Evolutionary conservation across 148 eudicot genomes (phyloP).

Genomic region (Euryodendron excelsum): DNA sequence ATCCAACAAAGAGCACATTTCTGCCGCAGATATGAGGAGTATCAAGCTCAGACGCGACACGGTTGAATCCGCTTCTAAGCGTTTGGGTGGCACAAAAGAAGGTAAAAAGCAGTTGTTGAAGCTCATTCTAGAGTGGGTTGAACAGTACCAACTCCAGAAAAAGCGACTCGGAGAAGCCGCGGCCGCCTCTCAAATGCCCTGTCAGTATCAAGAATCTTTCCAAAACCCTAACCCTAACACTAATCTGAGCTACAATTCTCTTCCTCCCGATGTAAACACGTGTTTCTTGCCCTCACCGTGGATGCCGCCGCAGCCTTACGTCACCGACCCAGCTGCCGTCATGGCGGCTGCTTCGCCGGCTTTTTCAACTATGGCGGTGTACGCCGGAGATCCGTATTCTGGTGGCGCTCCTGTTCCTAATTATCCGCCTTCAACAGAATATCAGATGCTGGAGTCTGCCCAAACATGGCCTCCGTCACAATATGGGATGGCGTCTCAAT

Average conservation of each 20-base stretch:
- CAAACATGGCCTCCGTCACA: conserved; percentile 29
- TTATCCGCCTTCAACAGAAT: conserved; percentile 19
- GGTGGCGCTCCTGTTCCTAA: conserved; percentile 11
- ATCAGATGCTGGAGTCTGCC: conserved; percentile 22
- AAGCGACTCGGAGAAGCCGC: too few species aligned
- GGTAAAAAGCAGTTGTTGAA: conserved; percentile 75
- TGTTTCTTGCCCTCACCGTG: conserved; percentile 32
- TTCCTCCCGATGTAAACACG: conserved; percentile 17
- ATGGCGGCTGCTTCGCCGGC: conserved; percentile 19
- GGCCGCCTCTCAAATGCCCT: conserved; percentile 1
- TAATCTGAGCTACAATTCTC: conserved; percentile 9
- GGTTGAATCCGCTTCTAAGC: conserved; percentile 63
- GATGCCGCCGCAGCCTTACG: conserved; percentile 24
- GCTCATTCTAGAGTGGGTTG: conserved; percentile 87
- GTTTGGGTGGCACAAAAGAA: conserved; percentile 66
- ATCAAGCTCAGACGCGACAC: conserved; percentile 80
- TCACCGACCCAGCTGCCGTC: too few species aligned
- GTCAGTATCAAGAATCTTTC: conserved; percentile 20
- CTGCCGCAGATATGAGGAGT: conserved; percentile 78
- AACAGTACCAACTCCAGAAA: conserved; percentile 60
- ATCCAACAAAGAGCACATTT: conserved; percentile 71
- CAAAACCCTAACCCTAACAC: conserved; percentile 41
- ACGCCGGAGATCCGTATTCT: too few species aligned
- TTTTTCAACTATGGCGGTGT: conserved; percentile 19
- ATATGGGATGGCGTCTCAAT: conserved; percentile 19